Conservation (phyloP, 768 basidiomycete species). For the Hysterangium stoloniferum region DNA sequence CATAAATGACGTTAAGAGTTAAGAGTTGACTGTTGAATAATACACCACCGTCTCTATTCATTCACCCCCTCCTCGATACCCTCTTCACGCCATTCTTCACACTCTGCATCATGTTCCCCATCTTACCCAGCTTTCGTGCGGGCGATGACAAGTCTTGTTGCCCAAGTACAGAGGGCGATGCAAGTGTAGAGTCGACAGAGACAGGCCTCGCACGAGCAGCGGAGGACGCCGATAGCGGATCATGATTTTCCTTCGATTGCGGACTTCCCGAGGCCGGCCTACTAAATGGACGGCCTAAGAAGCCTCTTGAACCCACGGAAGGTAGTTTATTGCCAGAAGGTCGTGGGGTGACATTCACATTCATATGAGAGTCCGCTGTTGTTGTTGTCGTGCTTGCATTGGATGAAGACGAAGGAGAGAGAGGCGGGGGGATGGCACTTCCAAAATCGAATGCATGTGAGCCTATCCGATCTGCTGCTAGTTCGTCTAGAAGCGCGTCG, state of each 20-base stretch:
- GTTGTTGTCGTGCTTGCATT: background rate
- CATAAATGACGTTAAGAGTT: background rate
- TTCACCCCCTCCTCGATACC: conserved; percentile 4
- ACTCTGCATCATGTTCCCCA: background rate
- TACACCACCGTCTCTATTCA: no score
- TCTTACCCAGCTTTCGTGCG: background rate
- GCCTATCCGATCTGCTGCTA: background rate
- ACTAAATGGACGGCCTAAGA: background rate
- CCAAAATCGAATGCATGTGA: background rate
- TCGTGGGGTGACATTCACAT: background rate
- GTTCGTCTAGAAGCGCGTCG: conserved; percentile 4
- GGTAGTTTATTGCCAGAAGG: background rate
- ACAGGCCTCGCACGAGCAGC: background rate
- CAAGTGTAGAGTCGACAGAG: background rate
- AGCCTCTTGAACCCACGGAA: background rate
- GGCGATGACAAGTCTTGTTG: background rate
- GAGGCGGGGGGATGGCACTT: background rate
- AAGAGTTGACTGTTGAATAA: background rate
- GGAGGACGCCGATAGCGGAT: background rate
- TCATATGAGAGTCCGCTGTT: background rate
- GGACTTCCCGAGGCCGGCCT: background rate
- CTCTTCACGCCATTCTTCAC: conserved; percentile 9
- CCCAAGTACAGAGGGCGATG: background rate
- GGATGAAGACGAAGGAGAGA: background rate
- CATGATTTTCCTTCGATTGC: background rate